Evolutionary conservation across 164 flowering plant species (phyloP).

Genomic region (Annona cherimola): DNA sequence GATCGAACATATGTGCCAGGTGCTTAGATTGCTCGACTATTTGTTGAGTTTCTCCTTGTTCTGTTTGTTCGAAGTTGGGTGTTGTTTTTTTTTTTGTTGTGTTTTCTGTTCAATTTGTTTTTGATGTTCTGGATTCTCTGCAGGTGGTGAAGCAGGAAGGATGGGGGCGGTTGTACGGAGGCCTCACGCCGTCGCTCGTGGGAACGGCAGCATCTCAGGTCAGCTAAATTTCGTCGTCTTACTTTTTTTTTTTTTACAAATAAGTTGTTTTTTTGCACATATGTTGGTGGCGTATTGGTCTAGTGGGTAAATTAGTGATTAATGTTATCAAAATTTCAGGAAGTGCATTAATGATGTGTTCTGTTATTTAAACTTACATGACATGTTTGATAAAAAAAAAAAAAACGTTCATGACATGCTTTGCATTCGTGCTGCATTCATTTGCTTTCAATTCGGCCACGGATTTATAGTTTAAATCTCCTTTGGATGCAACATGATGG

Average conservation of each 20-base stretch:
- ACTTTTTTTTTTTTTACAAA: background rate
- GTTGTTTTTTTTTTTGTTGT: background rate
- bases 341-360: no score
- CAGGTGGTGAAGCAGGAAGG: constrained; percentile 89
- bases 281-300: no score
- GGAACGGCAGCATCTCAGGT: constrained; percentile 98
- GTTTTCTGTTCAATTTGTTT: background rate
- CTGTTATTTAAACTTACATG: no score
- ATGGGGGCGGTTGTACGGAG: constrained; percentile 82
- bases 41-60: background rate
- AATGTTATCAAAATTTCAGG: no score
- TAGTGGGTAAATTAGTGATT: no score
- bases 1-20: constrained; percentile 76
- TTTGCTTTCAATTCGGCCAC: no score
- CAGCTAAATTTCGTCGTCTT: constrained; percentile 8
- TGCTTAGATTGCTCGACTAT: constrained; percentile 6
- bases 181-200: constrained; percentile 73
- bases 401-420: no score
- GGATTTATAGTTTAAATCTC: no score
- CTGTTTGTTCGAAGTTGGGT: background rate
- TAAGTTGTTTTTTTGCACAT: no score
- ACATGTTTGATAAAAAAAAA: no score
- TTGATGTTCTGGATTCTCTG: background rate
- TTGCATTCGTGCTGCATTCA: no score
- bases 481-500: no score